Percentiles rank a stretch among this genome's conserved stretches.
Conservation (phyloP, 1,284 basidiomycete species). For the Tremellales sp. region DNA sequence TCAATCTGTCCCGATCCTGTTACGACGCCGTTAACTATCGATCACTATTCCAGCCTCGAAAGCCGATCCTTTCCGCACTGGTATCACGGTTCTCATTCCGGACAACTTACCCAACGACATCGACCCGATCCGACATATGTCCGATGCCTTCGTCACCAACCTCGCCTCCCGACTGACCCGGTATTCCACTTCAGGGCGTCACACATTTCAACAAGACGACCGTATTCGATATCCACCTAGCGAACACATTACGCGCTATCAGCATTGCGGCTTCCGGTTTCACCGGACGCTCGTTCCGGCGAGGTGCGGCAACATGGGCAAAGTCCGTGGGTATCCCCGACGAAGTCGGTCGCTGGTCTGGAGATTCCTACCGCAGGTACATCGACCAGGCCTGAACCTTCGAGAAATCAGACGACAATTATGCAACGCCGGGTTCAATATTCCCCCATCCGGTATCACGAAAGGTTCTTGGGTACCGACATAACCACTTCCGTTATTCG, state of each 20-base stretch:
- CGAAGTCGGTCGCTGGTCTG: constrained; percentile 3
- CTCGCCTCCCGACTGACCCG: not conserved
- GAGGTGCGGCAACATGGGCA: constrained; percentile 5
- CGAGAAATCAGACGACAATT: too few relatives aligned
- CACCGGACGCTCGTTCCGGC: constrained; percentile 3
- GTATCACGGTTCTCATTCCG: constrained; percentile 38
- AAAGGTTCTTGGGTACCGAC: too few relatives aligned
- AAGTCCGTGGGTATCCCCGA: not conserved
- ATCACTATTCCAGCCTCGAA: constrained; percentile 47
- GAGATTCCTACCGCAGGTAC: constrained; percentile 1
- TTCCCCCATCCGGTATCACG: too few relatives aligned
- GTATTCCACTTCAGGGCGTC: too few relatives aligned
- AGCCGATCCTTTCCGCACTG: constrained; percentile 48
- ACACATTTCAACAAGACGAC: too few relatives aligned
- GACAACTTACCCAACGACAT: constrained; percentile 10
- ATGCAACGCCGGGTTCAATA: too few relatives aligned
- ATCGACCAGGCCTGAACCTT: too few relatives aligned
- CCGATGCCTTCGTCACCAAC: not conserved
- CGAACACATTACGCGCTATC: too few relatives aligned
- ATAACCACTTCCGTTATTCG: too few relatives aligned
- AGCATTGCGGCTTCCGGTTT: too few relatives aligned
- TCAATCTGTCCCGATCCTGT: not conserved
- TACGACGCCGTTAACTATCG: not conserved
- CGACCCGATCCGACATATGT: not conserved
- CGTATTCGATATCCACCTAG: too few relatives aligned